A percentile compares a stretch with the other conserved stretches of the same genome.
Conservation (phyloP, 177 flowering plant species). For the Tripterygium wilfordii region DNA sequence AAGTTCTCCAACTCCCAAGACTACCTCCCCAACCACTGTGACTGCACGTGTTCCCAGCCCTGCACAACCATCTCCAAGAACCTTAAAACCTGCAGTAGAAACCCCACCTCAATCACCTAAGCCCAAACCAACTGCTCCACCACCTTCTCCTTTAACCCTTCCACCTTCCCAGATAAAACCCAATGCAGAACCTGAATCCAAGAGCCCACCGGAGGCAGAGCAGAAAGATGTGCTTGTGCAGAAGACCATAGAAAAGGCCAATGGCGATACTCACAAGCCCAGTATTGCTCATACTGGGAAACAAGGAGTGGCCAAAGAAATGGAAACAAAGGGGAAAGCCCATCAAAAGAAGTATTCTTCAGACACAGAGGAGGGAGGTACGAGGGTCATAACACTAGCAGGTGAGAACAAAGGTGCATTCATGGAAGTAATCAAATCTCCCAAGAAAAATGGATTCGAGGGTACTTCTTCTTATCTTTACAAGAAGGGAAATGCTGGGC, state of each 20-base stretch:
- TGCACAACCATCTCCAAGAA: constrained; percentile 25
- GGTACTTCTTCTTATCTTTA: constrained; percentile 3
- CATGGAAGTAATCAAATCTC: constrained; percentile 56
- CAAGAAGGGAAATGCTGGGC: neutral
- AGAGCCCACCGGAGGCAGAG: constrained; percentile 28
- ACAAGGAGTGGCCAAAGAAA: constrained; percentile 1
- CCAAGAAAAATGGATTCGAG: constrained; percentile 11
- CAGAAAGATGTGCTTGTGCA: constrained; percentile 43
- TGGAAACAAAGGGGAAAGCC: constrained; percentile 8
- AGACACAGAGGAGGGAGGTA: constrained; percentile 25
- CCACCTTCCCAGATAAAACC: constrained; percentile 44
- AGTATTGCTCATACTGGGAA: neutral
- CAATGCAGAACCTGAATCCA: constrained; percentile 19
- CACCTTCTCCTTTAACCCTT: constrained; percentile 52
- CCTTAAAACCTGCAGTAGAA: neutral
- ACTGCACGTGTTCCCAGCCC: constrained; percentile 5
- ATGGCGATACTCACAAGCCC: constrained; percentile 4
- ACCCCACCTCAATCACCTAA: constrained; percentile 20
- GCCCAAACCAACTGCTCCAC: constrained; percentile 20
- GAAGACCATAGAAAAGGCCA: constrained; percentile 26
- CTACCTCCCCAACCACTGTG: constrained; percentile 3
- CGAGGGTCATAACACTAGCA: constrained; percentile 57
- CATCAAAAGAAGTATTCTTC: constrained; percentile 20
- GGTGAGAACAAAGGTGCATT: constrained; percentile 91
- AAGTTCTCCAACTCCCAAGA: neutral